These are phyloP conservation scores for Elongisporangium anandrum DNA, from an alignment of 352 stramenopile species.

Conservation along the genomic window DNA sequence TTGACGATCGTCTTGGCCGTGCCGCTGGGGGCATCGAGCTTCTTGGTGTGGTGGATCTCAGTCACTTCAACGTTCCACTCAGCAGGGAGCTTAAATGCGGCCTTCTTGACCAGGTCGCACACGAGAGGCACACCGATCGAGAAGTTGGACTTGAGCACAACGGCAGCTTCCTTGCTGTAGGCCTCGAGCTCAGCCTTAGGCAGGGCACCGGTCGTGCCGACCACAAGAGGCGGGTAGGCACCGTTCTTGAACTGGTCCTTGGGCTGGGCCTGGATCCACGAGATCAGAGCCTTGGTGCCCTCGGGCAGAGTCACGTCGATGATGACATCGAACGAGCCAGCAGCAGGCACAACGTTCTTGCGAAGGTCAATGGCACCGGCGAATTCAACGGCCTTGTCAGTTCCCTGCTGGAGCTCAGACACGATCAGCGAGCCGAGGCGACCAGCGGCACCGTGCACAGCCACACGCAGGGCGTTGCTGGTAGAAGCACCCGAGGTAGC, in stretches of 20 bases:
- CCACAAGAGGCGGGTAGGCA: conserved; percentile 66
- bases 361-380: conserved; percentile 62
- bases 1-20: conserved; percentile 80
- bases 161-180: conserved; percentile 53
- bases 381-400: conserved; percentile 39
- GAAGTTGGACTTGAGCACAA: conserved; percentile 83
- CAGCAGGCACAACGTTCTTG: conserved; percentile 29
- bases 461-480: conserved; percentile 42
- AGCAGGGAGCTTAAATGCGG: conserved; percentile 67
- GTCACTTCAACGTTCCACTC: conserved; percentile 80
- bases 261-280: conserved; percentile 50
- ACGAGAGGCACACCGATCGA: conserved; percentile 79
- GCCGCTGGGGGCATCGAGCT: conserved; percentile 77
- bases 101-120: conserved; percentile 61
- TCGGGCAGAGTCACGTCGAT: conserved; percentile 76
- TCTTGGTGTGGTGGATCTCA: conserved; percentile 86
- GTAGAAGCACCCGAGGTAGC: conserved; percentile 6
- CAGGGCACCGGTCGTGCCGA: conserved; percentile 69
- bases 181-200: conserved; percentile 50
- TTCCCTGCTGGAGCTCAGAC: conserved; percentile 46
- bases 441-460: conserved; percentile 64
- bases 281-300: conserved; percentile 60
- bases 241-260: conserved; percentile 53
- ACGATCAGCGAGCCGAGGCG: conserved; percentile 74
- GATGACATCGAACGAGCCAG: conserved; percentile 55